Evolutionary conservation across 2,329 filamentous ascomycete genomes (phyloP).

Genomic region (Elsinoe perseae): DNA sequence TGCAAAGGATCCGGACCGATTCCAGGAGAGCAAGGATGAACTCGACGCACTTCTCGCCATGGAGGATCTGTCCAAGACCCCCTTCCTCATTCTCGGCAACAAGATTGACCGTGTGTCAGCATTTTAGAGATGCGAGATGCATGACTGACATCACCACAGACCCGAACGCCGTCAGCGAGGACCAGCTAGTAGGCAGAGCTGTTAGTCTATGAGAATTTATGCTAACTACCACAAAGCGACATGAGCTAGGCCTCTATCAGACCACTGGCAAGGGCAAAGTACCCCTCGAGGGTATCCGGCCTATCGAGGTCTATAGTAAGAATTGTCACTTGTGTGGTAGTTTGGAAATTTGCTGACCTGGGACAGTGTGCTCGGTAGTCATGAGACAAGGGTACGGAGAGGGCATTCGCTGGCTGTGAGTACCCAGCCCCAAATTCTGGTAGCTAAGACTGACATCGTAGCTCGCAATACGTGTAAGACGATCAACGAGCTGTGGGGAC

Average conservation of each 20-base stretch:
- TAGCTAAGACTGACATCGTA: background rate
- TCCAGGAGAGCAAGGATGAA: constrained; percentile 90
- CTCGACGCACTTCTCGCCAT: constrained; percentile 87
- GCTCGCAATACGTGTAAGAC: constrained; percentile 73
- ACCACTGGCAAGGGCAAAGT: constrained; percentile 88
- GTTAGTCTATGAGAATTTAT: background rate
- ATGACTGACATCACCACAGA: constrained; percentile 33
- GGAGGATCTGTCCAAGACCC: constrained; percentile 94
- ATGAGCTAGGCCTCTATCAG: constrained; percentile 88
- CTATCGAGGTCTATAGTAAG: constrained; percentile 80
- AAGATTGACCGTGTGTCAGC: constrained; percentile 70
- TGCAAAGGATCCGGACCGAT: constrained; percentile 92
- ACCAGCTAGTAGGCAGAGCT: constrained; percentile 54
- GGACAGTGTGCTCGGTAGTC: constrained; percentile 79
- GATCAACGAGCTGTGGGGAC: background rate
- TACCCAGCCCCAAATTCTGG: background rate
- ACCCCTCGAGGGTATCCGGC: constrained; percentile 80
- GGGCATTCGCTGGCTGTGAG: constrained; percentile 71
- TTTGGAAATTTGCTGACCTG: background rate
- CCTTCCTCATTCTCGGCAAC: constrained; percentile 93
- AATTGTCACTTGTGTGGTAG: background rate
- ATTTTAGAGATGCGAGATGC: background rate
- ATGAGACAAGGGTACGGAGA: constrained; percentile 94
- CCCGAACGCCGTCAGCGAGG: constrained; percentile 88
- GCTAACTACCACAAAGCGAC: constrained; percentile 41